Evolutionary conservation across 352 stramenopile species (phyloP), one percentile per base, ranked within the genome.

Genomic region (Phytopythium kandeliae): DNA sequence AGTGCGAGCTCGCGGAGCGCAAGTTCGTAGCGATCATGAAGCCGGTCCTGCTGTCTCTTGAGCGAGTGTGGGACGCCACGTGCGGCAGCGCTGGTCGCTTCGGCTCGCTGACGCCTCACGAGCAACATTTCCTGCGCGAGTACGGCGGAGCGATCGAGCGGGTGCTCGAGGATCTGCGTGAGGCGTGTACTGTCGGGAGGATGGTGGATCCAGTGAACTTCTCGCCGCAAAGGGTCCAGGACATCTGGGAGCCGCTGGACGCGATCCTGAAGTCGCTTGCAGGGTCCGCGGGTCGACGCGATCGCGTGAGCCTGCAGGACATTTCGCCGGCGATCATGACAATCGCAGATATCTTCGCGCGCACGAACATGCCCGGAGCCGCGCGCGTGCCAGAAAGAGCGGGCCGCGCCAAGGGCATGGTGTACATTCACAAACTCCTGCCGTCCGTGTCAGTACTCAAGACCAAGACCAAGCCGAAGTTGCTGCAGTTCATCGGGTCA

Each of bases 401-500:
- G 8, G 38, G 13, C 7, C 2, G 21, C 11, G 21, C 30, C 43
- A 41, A 25, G 63, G n/a, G 38, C 42, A 59, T 47, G 37, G 53
- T 87, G 1, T 48, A 66, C 25, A 44, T 53, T 13, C 47, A 53
- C 28, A 43, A 42, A 24, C 31, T 53, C 1, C 35, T 53, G 3
- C 46, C 64, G 4, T 60, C 57, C 21, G 76, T 92, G n/a, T 40
- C 54, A 4, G 63, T 95, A 28, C 54, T 95, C 4, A 64, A 74
- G 51, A 91, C 84, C 3, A 95, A 95, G 60, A 95, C 84, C 2
- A 92, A 89, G 38, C 88, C 88, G 0, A 97, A 97, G 48, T 81
- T 74, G 6, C 49, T 97, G 36, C 71, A 74, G 45, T 78, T 97
- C 15, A 54, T 85, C 21, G 87, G 84, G 24, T 89, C 75, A 1